phyloP scores from a whole-genome alignment of 805 yeast genomes.

The Candida germanica region DNA sequence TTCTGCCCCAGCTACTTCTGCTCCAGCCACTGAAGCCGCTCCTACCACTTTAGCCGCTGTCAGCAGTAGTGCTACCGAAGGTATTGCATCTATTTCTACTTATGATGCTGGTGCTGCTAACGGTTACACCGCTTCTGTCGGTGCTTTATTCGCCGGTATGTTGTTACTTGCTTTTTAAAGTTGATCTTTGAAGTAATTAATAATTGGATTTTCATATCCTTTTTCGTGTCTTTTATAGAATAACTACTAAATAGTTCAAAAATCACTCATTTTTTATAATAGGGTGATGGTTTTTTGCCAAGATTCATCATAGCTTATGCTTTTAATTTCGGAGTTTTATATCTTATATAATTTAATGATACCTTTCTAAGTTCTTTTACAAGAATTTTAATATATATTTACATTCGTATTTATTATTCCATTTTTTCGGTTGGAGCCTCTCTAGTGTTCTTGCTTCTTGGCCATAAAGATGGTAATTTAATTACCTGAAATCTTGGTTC shows the following conservation, averaged over 20 bases:
- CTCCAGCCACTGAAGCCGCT: conserved; percentile 7
- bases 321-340: conserved; percentile 6
- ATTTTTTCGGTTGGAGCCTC: conserved; percentile 17
- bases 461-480: conserved; percentile 85
- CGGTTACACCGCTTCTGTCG: conserved; percentile 11
- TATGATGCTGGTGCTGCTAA: conserved; percentile 14
- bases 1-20: conserved; percentile 1
- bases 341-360: background rate
- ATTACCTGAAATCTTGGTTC: conserved; percentile 91
- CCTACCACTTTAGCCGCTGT: conserved; percentile 14
- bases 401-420: conserved; percentile 2
- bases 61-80: conserved; percentile 9
- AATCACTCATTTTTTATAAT: conserved; percentile 1
- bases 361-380: background rate
- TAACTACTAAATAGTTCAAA: background rate
- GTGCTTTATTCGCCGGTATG: conserved; percentile 13
- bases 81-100: conserved; percentile 13
- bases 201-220: background rate
- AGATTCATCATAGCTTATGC: background rate
- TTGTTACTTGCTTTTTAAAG: conserved; percentile 13
- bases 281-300: background rate
- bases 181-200: conserved; percentile 8
- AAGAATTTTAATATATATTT: conserved; percentile 3
- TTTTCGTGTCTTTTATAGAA: conserved; percentile 1
- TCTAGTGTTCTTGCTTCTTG: conserved; percentile 42